These are phyloP conservation scores for Cronartium ribicola DNA, from an alignment of 1,284 basidiomycete species.

Conservation along the genomic window DNA sequence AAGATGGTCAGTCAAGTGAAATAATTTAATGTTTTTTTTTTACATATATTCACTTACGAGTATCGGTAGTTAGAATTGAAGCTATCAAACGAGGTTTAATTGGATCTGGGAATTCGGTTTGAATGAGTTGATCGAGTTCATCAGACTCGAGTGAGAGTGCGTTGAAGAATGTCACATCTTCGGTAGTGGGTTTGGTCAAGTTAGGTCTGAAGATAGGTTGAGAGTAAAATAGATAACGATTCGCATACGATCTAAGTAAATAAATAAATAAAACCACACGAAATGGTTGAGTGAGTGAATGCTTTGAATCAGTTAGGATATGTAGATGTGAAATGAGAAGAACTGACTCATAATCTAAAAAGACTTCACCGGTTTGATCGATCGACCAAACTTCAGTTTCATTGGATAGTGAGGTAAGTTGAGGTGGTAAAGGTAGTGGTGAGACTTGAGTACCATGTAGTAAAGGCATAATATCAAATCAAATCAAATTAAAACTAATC, in stretches of 20 bases:
- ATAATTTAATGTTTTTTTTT: background rate
- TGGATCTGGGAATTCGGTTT: conserved; percentile 14
- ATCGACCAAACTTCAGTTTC: conserved; percentile 30
- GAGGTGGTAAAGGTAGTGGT: conserved; percentile 17
- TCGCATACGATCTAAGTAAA: conserved; percentile 21
- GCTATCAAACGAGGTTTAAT: background rate
- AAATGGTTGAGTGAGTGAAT: background rate
- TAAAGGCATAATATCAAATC: too few relatives aligned
- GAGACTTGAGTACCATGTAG: conserved; percentile 10
- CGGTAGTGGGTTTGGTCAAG: too few relatives aligned
- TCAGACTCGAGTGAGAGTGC: too few relatives aligned
- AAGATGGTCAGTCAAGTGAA: background rate
- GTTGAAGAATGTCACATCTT: too few relatives aligned
- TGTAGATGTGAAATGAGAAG: background rate
- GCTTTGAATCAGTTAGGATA: background rate
- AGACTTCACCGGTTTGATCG: conserved; percentile 24
- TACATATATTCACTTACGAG: conserved; percentile 11
- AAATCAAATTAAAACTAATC: too few relatives aligned
- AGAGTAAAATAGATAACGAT: conserved; percentile 31
- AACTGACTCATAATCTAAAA: conserved; percentile 37
- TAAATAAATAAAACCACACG: background rate
- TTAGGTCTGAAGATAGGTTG: conserved; percentile 28
- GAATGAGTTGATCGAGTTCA: conserved; percentile 9
- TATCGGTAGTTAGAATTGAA: background rate
- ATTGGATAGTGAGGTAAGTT: background rate